phyloP scores from a whole-genome alignment of 305 asterid genomes.

The Fraxinus floribunda region DNA sequence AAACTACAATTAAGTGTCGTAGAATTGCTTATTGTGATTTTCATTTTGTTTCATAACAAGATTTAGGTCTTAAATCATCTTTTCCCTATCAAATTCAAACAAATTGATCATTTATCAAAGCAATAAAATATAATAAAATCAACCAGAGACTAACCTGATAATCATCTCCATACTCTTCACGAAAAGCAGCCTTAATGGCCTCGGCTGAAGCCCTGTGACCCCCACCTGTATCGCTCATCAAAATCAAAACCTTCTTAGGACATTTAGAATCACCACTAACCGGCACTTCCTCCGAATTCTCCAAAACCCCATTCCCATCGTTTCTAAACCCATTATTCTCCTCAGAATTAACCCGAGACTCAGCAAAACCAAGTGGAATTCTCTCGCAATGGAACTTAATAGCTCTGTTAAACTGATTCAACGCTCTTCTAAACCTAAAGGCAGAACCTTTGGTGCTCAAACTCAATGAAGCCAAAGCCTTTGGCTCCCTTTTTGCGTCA shows the following conservation, averaged over 20 bases:
- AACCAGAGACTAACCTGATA: slow-evolving; percentile 61
- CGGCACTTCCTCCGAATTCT: slow-evolving; percentile 45
- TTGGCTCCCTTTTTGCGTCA: slow-evolving; percentile 48
- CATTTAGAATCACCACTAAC: slow-evolving; percentile 36
- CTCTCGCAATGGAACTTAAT: slow-evolving; percentile 75
- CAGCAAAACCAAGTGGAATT: slow-evolving; percentile 79
- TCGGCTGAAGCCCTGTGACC: slow-evolving; percentile 99
- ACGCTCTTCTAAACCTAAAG: slow-evolving; percentile 47
- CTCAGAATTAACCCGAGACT: slow-evolving; percentile 42
- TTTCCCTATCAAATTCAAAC: slow-evolving; percentile 15
- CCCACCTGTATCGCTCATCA: slow-evolving; percentile 99
- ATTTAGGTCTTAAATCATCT: not conserved
- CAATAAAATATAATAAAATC: not conserved
- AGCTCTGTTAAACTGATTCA: slow-evolving; percentile 64
- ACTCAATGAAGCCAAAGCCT: slow-evolving; percentile 55
- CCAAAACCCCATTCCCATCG: slow-evolving; percentile 54
- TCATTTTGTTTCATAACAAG: not conserved
- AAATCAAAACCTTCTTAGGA: slow-evolving; percentile 74
- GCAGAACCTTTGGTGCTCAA: slow-evolving; percentile 58
- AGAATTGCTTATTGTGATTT: not conserved
- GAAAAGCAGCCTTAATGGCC: slow-evolving; percentile 86
- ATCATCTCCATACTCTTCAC: slow-evolving; percentile 76
- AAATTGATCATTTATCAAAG: not conserved
- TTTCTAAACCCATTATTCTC: slow-evolving; percentile 53
- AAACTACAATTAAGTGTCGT: not conserved